Percentiles rank a stretch among this genome's conserved stretches.
Evolutionary conservation across 331 rosid species (phyloP).

Genomic region (Rhamnella rubrinervis): DNA sequence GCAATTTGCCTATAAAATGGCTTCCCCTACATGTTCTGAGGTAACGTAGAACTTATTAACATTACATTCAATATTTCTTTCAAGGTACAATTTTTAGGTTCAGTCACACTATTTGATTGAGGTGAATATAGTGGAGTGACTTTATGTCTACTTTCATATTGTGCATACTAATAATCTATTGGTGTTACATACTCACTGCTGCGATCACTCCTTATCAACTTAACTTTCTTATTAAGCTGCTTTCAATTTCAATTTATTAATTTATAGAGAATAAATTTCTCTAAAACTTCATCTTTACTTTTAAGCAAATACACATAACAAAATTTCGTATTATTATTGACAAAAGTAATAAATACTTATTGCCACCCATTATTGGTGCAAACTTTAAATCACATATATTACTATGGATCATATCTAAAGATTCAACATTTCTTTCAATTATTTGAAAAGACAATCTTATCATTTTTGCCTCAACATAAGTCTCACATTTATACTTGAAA

Average conservation of each 20-base stretch:
- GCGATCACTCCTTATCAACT: neutral
- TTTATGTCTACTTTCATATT: neutral
- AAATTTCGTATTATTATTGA: neutral
- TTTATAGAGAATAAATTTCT: no score
- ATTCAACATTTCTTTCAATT: neutral
- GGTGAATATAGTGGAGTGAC: neutral
- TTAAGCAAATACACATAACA: neutral
- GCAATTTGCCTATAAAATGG: no score
- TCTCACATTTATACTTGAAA: neutral
- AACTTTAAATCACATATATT: neutral
- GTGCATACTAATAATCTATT: neutral
- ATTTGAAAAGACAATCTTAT: neutral
- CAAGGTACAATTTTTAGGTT: neutral
- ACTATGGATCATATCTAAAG: neutral
- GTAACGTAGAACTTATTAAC: neutral
- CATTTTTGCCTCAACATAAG: neutral
- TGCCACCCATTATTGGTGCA: neutral
- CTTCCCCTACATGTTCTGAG: neutral
- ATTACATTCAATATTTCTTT: neutral
- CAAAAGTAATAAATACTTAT: conserved; percentile 3
- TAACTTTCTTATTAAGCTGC: neutral
- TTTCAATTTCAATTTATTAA: no score
- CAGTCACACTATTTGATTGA: neutral
- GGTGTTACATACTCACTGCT: neutral
- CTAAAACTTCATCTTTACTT: neutral